phyloP scores from a whole-genome alignment of 768 basidiomycete genomes.

The Rhizopogon vesiculosus region DNA sequence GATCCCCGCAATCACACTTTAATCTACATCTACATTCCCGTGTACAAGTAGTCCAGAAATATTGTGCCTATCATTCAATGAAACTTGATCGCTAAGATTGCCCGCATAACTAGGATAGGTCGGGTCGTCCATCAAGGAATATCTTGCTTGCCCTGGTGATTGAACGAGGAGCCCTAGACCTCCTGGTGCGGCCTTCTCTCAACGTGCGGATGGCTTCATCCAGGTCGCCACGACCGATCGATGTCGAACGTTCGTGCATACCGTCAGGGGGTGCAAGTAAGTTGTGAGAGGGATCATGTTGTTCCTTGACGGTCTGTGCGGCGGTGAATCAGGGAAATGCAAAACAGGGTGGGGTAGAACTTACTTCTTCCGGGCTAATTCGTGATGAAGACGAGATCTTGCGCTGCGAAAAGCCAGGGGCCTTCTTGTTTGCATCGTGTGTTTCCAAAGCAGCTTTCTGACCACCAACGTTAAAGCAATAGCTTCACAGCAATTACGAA shows the following conservation, averaged over 20 bases:
- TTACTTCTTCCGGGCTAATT: constrained; percentile 5
- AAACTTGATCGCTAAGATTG: background rate
- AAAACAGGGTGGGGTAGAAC: background rate
- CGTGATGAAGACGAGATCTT: background rate
- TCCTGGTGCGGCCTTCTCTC: constrained; percentile 45
- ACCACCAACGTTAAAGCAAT: constrained; percentile 2
- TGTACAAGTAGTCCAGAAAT: background rate
- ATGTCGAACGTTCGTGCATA: constrained; percentile 37
- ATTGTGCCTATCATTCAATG: background rate
- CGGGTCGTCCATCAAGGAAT: constrained; percentile 22
- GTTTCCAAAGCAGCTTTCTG: constrained; percentile 73
- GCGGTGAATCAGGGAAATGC: background rate
- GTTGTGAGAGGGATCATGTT: constrained; percentile 19
- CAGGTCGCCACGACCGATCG: constrained; percentile 72
- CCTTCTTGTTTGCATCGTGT: constrained; percentile 33
- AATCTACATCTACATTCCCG: background rate
- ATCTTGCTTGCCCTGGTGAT: constrained; percentile 17
- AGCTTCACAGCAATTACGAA: background rate
- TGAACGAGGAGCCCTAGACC: constrained; percentile 10
- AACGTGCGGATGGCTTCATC: constrained; percentile 84
- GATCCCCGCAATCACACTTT: background rate
- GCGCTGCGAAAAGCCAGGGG: background rate
- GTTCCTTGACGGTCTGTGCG: constrained; percentile 40
- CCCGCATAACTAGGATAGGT: background rate
- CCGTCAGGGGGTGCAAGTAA: constrained; percentile 36